Base-by-base conservation (phyloP, 768 basidiomycete genomes). In the Leccinum truebloodii region DNA sequence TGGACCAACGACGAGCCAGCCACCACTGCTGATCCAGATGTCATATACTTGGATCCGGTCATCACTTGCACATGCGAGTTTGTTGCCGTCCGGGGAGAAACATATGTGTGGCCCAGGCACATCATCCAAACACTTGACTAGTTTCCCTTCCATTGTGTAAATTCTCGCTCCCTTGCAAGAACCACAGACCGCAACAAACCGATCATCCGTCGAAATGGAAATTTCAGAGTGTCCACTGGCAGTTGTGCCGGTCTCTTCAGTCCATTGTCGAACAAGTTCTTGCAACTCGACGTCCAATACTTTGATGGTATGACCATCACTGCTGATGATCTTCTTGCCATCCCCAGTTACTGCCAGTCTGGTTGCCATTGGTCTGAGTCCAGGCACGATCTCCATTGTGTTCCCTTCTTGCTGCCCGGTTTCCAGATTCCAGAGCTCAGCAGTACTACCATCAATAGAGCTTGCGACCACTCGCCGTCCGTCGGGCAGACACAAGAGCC, bases 391-490 rank as follows among this genome's bases (percentile, higher is more conserved):
- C 16, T 44, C 41, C 58, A 57, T 60, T 1, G 32, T 10, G 7
- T 4, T 20, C 20, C 55, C 64, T 35, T 53, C 60, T 32, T 62
- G 58, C 14, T 37, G 4, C 4, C 64, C 64, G 20, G 10, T 52
- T 37, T 58, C 58, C 8, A 63, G 6, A 46, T 60, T 28, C 59
- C 58, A 65, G 24, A 60, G 2, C 2, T 12, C 35, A 2, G 57
- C 13, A n/a, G 3, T 26, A 9, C 50, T 30, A 8, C 30, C 28
- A 5, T 56, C 54, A 22, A 22, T 1, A 6, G 44, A 63, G 26
- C 57, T 44, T 9, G 53, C 55, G n/a, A 57, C 63, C 18, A 65
- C 44, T 1, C 44, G 63, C 28, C 16, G 39, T 26, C 63, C 58
- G 4, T 54, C 63, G 8, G 54, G 63, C 20, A 65, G 39, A 39